phyloP scores from a whole-genome alignment of 805 yeast species.

The Candida boleticola region DNA sequence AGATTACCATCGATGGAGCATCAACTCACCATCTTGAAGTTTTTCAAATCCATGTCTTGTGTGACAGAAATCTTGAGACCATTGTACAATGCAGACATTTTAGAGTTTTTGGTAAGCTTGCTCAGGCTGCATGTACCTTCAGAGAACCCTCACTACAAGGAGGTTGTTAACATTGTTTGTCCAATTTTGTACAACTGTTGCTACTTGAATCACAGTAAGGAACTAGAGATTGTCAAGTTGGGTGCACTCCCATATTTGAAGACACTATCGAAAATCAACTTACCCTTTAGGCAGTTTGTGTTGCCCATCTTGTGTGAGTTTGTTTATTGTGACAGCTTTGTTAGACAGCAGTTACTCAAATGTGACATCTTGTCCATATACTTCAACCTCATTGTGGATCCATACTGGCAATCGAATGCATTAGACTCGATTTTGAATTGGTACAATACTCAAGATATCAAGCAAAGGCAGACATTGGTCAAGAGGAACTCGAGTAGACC shows the following conservation, averaged over 20 bases:
- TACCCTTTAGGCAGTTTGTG: conserved; percentile 50
- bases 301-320: conserved; percentile 53
- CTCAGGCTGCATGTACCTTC: conserved; percentile 27
- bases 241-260: conserved; percentile 49
- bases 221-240: conserved; percentile 42
- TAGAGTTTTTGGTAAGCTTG: conserved; percentile 41
- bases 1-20: conserved; percentile 24
- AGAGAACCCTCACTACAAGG: conserved; percentile 28
- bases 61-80: conserved; percentile 30
- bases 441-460: conserved; percentile 21
- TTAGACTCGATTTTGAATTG: conserved; percentile 47
- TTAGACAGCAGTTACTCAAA: conserved; percentile 35
- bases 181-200: conserved; percentile 54
- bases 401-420: conserved; percentile 58
- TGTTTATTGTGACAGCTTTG: conserved; percentile 42
- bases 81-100: conserved; percentile 38
- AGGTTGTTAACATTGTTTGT: conserved; percentile 42
- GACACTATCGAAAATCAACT: conserved; percentile 35
- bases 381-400: conserved; percentile 42
- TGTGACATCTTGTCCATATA: conserved; percentile 39
- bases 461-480: not conserved
- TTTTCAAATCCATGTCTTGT: conserved; percentile 42
- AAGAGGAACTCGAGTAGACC: not conserved
- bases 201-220: conserved; percentile 44
- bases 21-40: conserved; percentile 42